Percentiles rank a stretch among this genome's conserved stretches.
phyloP scores from a whole-genome alignment of 2,329 filamentous ascomycete genomes.

The Exophiala sp. region DNA sequence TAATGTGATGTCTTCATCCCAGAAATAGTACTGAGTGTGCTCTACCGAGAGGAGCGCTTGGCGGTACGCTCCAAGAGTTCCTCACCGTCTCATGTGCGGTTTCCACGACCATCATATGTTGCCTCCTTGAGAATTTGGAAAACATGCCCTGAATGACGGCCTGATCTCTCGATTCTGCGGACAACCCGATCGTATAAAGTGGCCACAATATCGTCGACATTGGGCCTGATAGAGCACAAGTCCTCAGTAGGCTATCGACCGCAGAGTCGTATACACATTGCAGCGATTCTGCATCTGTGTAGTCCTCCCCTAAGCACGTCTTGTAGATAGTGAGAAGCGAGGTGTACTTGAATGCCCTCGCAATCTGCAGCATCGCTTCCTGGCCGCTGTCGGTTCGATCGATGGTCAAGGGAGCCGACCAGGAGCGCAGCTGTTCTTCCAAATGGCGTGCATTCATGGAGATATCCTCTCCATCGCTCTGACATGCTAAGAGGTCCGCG shows the following conservation, averaged over 20 bases:
- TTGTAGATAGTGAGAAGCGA: not conserved
- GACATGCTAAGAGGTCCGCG: not conserved
- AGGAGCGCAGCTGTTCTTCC: not conserved
- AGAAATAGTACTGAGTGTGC: not conserved
- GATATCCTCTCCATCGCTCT: not conserved
- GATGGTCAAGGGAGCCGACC: not conserved
- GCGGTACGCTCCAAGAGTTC: not conserved
- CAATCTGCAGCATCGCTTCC: not conserved
- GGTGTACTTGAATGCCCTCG: not conserved
- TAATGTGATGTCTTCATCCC: not conserved
- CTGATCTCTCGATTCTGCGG: not conserved
- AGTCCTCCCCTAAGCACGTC: not conserved
- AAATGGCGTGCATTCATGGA: not conserved
- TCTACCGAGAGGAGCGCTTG: not conserved
- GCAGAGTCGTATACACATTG: not conserved
- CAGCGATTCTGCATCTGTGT: not conserved
- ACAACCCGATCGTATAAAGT: not conserved
- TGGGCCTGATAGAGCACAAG: not conserved
- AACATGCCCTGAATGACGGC: not conserved
- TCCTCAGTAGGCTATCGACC: not conserved
- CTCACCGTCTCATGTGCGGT: not conserved
- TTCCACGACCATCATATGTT: not conserved
- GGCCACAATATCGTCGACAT: not conserved
- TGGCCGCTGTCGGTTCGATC: not conserved
- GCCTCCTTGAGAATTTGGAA: not conserved